A percentile compares a stretch with the other conserved stretches of the same genome.
phyloP scores from a whole-genome alignment of 805 yeast genomes.

The Wickerhamomyces bovis region DNA sequence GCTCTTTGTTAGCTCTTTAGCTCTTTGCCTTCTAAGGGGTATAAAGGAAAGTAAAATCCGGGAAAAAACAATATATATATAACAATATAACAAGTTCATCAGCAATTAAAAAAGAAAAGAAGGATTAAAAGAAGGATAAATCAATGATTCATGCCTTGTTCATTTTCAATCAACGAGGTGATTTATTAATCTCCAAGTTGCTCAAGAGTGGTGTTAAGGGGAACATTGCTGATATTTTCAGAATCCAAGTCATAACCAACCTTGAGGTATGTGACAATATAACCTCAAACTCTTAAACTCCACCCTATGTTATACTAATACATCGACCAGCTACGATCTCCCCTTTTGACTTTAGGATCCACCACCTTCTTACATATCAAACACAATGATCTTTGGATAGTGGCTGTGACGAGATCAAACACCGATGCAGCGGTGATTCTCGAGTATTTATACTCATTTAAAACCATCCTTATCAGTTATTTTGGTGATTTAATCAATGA shows the following conservation, averaged over 20 bases:
- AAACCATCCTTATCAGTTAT: slow-evolving; percentile 43
- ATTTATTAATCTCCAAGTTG: slow-evolving; percentile 68
- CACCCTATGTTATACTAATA: not conserved
- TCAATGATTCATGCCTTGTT: slow-evolving; percentile 75
- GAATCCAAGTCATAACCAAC: slow-evolving; percentile 83
- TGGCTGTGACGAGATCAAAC: slow-evolving; percentile 85
- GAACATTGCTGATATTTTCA: slow-evolving; percentile 78
- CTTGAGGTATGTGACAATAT: slow-evolving; percentile 32
- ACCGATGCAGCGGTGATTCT: slow-evolving; percentile 76
- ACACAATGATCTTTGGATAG: slow-evolving; percentile 61
- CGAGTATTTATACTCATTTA: slow-evolving; percentile 68
- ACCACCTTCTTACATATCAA: slow-evolving; percentile 83
- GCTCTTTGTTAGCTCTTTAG: no score
- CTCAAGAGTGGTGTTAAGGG: slow-evolving; percentile 72
- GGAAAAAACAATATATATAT: no score
- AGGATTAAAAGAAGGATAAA: no score
- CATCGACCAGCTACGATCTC: slow-evolving; percentile 42
- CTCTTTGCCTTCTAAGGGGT: no score
- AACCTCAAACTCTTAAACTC: no score
- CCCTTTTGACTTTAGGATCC: slow-evolving; percentile 81
- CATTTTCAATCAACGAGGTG: slow-evolving; percentile 75
- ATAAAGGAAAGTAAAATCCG: no score
- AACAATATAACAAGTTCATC: no score
- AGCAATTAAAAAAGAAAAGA: no score
- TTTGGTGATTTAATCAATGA: slow-evolving; percentile 31